These are phyloP conservation scores for Vitis hybrid DNA, from an alignment of 177 flowering plant species.

Conservation along the genomic window DNA sequence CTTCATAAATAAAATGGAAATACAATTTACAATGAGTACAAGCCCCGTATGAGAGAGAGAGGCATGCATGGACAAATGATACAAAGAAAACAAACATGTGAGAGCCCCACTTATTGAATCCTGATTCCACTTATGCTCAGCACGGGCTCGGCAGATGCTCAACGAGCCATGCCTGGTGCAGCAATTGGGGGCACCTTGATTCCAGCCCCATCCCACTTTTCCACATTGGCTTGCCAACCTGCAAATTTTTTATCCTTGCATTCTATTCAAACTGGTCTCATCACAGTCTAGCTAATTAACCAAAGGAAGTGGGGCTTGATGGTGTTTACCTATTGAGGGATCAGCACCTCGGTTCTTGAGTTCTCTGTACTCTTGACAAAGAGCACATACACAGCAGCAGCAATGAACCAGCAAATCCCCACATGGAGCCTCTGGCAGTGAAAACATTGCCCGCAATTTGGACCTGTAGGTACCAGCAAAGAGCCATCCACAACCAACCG, in stretches of 20 bases:
- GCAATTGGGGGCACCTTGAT: slow-evolving; percentile 10
- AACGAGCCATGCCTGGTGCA: slow-evolving; percentile 19
- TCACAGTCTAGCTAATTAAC: too few relatives aligned
- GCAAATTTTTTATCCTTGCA: not conserved
- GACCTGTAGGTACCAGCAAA: slow-evolving; percentile 12
- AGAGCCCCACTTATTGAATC: too few relatives aligned
- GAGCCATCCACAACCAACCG: slow-evolving; percentile 6
- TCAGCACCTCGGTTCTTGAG: slow-evolving; percentile 26
- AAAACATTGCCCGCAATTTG: slow-evolving; percentile 16
- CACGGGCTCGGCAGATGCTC: too few relatives aligned
- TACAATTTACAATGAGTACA: too few relatives aligned
- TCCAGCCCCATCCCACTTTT: slow-evolving; percentile 19
- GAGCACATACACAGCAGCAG: slow-evolving; percentile 20
- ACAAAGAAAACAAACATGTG: too few relatives aligned
- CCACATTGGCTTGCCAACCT: slow-evolving; percentile 29
- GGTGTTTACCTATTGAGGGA: slow-evolving; percentile 25
- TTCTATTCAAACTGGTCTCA: too few relatives aligned
- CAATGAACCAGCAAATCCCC: slow-evolving; percentile 17
- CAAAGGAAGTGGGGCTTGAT: too few relatives aligned
- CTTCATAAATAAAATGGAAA: too few relatives aligned
- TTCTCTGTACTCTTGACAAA: slow-evolving; percentile 25
- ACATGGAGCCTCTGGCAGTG: slow-evolving; percentile 20
- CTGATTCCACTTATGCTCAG: too few relatives aligned
- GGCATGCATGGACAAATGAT: too few relatives aligned
- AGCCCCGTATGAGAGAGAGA: too few relatives aligned